These are phyloP conservation scores for Xenosphaeropsis pyriputrescens DNA, from an alignment of 2,329 filamentous ascomycete genomes.

Conservation along the genomic window DNA sequence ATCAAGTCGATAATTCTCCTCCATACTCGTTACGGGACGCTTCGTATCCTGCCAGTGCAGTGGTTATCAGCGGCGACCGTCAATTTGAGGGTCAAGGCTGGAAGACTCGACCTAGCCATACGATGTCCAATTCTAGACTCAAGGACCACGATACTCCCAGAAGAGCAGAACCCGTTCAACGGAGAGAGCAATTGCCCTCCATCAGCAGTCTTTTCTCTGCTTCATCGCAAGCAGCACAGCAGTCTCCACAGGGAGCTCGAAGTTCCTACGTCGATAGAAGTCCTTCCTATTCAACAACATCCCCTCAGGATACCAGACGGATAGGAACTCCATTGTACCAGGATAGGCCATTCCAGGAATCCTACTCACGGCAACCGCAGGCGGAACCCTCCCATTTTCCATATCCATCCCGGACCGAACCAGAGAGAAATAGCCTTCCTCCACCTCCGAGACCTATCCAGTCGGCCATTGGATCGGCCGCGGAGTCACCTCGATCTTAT, in stretches of 20 bases:
- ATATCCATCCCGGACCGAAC: not conserved
- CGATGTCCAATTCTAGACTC: not conserved
- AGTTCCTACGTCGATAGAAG: slow-evolving; percentile 17
- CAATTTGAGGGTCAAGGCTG: not conserved
- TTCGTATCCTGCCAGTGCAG: too few species aligned
- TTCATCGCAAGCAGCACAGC: slow-evolving; percentile 10
- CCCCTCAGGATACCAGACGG: slow-evolving; percentile 12
- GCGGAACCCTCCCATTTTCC: not conserved
- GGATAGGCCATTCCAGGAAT: not conserved
- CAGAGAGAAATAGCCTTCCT: slow-evolving; percentile 5
- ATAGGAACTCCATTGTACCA: slow-evolving; percentile 8
- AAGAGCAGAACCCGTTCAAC: not conserved
- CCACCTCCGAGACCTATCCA: slow-evolving; percentile 9
- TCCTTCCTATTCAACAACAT: slow-evolving; percentile 13
- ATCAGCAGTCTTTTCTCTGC: slow-evolving; percentile 13
- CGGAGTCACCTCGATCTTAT: slow-evolving; percentile 15
- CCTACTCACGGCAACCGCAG: not conserved
- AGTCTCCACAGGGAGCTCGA: slow-evolving; percentile 1
- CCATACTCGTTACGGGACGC: not conserved
- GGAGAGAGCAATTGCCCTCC: slow-evolving; percentile 16
- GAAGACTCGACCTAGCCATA: not conserved
- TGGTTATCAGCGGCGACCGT: not conserved
- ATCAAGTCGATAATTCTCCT: not conserved
- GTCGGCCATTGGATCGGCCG: slow-evolving; percentile 3
- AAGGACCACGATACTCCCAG: not conserved